Conservation (phyloP, 805 yeast genomes). For the Scheffersomyces ergatensis region DNA sequence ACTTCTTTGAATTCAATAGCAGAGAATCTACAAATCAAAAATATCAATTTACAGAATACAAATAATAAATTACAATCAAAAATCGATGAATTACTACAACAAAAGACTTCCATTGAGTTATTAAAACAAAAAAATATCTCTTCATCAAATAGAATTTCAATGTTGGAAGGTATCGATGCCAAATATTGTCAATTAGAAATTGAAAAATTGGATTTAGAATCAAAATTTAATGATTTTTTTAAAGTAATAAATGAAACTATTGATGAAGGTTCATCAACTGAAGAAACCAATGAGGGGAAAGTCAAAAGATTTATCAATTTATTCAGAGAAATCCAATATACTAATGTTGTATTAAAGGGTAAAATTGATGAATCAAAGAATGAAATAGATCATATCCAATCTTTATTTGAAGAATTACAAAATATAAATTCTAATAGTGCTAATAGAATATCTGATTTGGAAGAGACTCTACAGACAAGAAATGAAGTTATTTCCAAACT, state of each 20-base stretch:
- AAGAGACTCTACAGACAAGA: conserved; percentile 9
- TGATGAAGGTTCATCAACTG: conserved; percentile 3
- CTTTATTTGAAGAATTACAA: conserved; percentile 9
- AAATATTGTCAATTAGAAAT: conserved; percentile 48
- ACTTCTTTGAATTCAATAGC: conserved; percentile 4
- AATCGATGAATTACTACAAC: conserved; percentile 48
- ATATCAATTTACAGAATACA: conserved; percentile 43
- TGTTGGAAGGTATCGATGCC: conserved; percentile 41
- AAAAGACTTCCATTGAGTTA: conserved; percentile 48
- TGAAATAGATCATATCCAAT: conserved; percentile 16
- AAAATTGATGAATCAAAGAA: conserved; percentile 23
- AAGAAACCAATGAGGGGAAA: conserved; percentile 13
- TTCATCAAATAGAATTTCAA: conserved; percentile 35
- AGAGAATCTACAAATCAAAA: conserved; percentile 22
- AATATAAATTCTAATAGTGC: conserved; percentile 9
- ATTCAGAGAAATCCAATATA: conserved; percentile 30
- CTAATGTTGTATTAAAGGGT: conserved; percentile 34
- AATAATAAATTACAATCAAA: conserved; percentile 52
- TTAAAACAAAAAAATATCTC: conserved; percentile 54
- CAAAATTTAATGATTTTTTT: conserved; percentile 48
- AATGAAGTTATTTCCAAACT: conserved; percentile 30
- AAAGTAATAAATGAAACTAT: conserved; percentile 35
- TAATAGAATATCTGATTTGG: conserved; percentile 5
- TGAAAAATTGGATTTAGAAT: conserved; percentile 46
- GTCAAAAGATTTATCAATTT: conserved; percentile 38